Percentiles rank a stretch among this genome's conserved stretches.
Evolutionary conservation across 345 rosid species (phyloP).

Genomic region (Psidium friedrichsthalianum): DNA sequence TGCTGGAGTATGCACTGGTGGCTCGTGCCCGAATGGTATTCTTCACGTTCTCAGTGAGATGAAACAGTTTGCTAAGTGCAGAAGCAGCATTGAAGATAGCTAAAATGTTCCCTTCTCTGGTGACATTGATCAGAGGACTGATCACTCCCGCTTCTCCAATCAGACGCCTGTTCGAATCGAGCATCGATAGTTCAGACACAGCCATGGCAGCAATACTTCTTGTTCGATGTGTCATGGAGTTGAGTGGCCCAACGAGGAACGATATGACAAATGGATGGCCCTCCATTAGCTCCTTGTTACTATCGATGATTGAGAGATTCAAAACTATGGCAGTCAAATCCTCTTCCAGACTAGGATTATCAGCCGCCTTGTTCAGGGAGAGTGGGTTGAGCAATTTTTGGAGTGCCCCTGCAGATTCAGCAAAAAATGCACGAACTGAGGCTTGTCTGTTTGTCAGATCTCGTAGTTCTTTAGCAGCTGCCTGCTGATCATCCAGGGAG

Average conservation of each 20-base stretch:
- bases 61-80: conserved; percentile 32
- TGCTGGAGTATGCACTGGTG: conserved; percentile 24
- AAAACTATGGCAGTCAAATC: conserved; percentile 32
- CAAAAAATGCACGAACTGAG: conserved; percentile 21
- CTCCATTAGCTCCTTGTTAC: conserved; percentile 22
- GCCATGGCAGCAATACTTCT: conserved; percentile 50
- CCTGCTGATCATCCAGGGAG: conserved; percentile 24
- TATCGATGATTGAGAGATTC: conserved; percentile 32
- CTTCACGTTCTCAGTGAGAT: conserved; percentile 14
- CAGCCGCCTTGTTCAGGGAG: conserved; percentile 1
- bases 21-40: conserved; percentile 30
- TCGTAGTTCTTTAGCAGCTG: conserved; percentile 42
- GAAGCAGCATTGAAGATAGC: conserved; percentile 33
- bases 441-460: conserved; percentile 30
- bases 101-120: conserved; percentile 27
- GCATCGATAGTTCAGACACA: conserved; percentile 25
- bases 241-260: conserved; percentile 27
- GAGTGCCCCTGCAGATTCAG: conserved; percentile 19
- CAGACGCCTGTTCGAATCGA: conserved; percentile 15
- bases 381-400: conserved; percentile 29
- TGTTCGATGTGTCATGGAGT: conserved; percentile 23
- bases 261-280: conserved; percentile 28
- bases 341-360: conserved; percentile 28
- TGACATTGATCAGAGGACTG: conserved; percentile 28
- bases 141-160: conserved; percentile 47